Evolutionary conservation across 176 grass and related monocot genomes (phyloP).

Genomic region (Puccinellia tenuiflora): DNA sequence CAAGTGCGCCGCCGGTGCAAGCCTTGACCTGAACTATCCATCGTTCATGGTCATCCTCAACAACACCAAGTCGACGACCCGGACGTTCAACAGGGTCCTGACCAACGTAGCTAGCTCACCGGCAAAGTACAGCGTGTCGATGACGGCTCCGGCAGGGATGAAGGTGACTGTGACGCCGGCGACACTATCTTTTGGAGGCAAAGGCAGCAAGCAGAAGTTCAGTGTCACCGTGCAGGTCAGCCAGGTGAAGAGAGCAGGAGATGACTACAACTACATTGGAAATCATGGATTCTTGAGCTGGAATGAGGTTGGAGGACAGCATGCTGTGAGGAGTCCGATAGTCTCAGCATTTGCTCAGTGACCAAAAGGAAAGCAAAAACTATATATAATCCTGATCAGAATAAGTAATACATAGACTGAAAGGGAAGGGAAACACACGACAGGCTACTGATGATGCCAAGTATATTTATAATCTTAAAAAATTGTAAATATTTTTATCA

Average conservation of each 20-base stretch:
- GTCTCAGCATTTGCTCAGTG: constrained; percentile 57
- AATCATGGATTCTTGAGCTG: constrained; percentile 78
- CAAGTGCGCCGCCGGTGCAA: constrained; percentile 33
- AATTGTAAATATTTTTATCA: not conserved
- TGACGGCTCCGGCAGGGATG: constrained; percentile 38
- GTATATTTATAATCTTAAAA: constrained; percentile 17
- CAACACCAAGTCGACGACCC: constrained; percentile 24
- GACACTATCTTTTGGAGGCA: constrained; percentile 39
- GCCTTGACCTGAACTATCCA: constrained; percentile 65
- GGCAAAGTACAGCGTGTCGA: constrained; percentile 24
- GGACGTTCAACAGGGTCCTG: constrained; percentile 51
- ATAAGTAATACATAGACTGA: constrained; percentile 15
- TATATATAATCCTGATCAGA: constrained; percentile 9
- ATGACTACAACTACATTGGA: constrained; percentile 31
- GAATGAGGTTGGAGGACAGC: constrained; percentile 67
- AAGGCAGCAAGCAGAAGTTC: constrained; percentile 57
- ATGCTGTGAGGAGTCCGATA: constrained; percentile 66
- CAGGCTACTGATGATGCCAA: constrained; percentile 4
- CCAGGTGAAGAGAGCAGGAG: constrained; percentile 21
- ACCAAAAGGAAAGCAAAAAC: constrained; percentile 8
- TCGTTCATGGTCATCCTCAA: constrained; percentile 70
- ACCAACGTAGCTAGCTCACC: constrained; percentile 35
- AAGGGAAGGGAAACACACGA: not conserved
- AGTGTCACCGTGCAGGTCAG: constrained; percentile 41
- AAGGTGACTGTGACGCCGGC: constrained; percentile 50